Percentiles rank a stretch among this genome's conserved stretches.
Conservation (phyloP, 2,329 filamentous ascomycete species). For the Trichoderma oligosporum region DNA sequence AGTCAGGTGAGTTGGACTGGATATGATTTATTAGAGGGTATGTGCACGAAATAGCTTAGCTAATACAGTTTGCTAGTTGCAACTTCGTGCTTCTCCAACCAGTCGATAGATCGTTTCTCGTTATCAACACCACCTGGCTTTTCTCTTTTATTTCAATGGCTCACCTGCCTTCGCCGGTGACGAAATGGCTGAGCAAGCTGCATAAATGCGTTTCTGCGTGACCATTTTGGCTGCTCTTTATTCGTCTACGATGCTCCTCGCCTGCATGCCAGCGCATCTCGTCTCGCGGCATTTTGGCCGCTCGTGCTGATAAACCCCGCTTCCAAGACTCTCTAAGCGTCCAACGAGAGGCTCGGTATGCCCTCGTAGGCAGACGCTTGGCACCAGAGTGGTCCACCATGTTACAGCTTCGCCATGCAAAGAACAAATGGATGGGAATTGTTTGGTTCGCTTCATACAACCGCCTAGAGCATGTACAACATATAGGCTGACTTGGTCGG, state of each 20-base stretch:
- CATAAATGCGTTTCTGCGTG: slow-evolving; percentile 17
- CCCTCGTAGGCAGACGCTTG: neutral
- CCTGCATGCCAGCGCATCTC: slow-evolving; percentile 20
- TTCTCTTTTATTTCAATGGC: slow-evolving; percentile 12
- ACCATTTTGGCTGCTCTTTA: slow-evolving; percentile 7
- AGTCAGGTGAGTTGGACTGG: too few species aligned
- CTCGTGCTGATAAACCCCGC: slow-evolving; percentile 17
- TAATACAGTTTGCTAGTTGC: neutral
- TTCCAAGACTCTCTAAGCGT: slow-evolving; percentile 7
- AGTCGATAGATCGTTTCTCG: neutral
- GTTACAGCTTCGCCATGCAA: slow-evolving; percentile 16
- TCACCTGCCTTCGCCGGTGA: slow-evolving; percentile 12
- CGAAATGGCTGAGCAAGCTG: slow-evolving; percentile 14
- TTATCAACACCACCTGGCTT: neutral
- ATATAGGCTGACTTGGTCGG: slow-evolving; percentile 14
- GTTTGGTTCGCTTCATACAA: slow-evolving; percentile 15
- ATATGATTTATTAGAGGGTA: too few species aligned
- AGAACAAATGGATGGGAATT: slow-evolving; percentile 7
- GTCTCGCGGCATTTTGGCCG: slow-evolving; percentile 14
- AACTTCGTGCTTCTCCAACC: neutral
- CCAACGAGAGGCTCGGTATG: slow-evolving; percentile 15
- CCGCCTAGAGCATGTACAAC: slow-evolving; percentile 15
- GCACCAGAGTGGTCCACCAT: slow-evolving; percentile 1
- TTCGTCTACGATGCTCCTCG: slow-evolving; percentile 17
- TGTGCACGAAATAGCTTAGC: slow-evolving; percentile 3